Evolutionary conservation across 2,329 filamentous ascomycete species (phyloP), one percentile per base, ranked within the genome.

Genomic region (Exserohilum rostratum): DNA sequence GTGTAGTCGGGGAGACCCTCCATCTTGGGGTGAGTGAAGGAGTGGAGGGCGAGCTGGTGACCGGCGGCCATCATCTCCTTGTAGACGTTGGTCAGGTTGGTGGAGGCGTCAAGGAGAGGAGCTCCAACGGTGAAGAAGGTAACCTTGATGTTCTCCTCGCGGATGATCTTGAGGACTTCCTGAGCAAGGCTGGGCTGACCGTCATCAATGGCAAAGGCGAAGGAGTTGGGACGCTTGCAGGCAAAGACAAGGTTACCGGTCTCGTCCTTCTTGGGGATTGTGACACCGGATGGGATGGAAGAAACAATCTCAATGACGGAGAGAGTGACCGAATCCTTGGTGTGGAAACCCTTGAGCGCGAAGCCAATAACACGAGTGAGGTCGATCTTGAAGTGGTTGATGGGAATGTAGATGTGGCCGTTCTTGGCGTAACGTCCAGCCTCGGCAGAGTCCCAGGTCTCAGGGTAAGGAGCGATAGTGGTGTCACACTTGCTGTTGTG

Each of bases 151-250:
- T 77, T 71, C 46, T 86, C 87, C 17, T 83, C 81, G 17, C 83
- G 80, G 63, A 90, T 77, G 48, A 87, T 85, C 35, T 81, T 75
- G 75, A 88, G 83, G 17, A 89, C 84, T 58, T 83, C 74, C 72
- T 85, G 80, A 1, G 86, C 86, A 52, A 83, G 80, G 30, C 75
- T 66, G 42, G 87, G 87, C 46, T 83, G 78, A 18, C 87, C 87
- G 69, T 90, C 87, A 67, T 90, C 87, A 59, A 90, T 89, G 45
- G 87, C 87, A 70, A 90, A 89, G 1, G 87, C 87, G 68, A 90
- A 89, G 0, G 83, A 86, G 75, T 89, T 88, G 42, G 87, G 86
- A 15, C 86, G 81, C 61, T 83, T 87, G 78, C 87, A 90, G 6
- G 82, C 78, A 64, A 89, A 85, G 40, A 87, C 77, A 30, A 90